Evolutionary conservation across 2,329 filamentous ascomycete species (phyloP), one percentile per base, ranked within the genome.

Genomic region (Botryotinia narcissicola): DNA sequence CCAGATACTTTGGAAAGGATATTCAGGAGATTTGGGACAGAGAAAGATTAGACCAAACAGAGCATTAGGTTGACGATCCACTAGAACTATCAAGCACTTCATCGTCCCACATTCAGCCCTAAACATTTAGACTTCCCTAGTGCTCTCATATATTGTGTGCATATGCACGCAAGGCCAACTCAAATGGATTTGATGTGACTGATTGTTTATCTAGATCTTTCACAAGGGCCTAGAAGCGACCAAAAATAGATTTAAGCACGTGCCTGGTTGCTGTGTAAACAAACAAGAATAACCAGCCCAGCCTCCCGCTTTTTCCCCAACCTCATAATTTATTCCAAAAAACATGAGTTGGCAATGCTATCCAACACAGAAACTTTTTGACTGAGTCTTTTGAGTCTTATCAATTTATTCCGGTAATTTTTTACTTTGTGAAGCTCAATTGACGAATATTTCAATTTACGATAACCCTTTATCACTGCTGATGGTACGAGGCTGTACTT

Each of bases 251-350:
- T 54, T 22, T 22, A 29, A 29, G 51, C 51, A 57, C 10, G 48
- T 59, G 69, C 54, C 69, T 48, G 42, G 72, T 73, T 73, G 72
- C 72, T 59, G 22, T 57, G 54, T 71, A 71, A 73, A 73, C 57
- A 57, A 62, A 62, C 4, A 16, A 42, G 40, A 70, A 59, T n/a
- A n/a, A 72, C 70, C 70, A 72, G 29, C 59, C 70, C 70, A 72
- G 29, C 59, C 71, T 73, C 71, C 67, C 72, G 25, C 67, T 62
- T 70, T 70, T 70, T 57, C 64, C 72, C 72, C 71, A 73, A 59
- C 72, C 72, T 73, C 72, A 57, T 63, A 37, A 40, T 48, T 73
- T 64, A 44, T 73, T 63, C 22, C 44, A 73, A 57, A 59, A 16
- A 63, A 5, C 22, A 46, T 70, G 72, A 73, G 67, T 63, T 73